Conservation (phyloP, 331 rosid genomes). For the Phaseolus coccineus region DNA sequence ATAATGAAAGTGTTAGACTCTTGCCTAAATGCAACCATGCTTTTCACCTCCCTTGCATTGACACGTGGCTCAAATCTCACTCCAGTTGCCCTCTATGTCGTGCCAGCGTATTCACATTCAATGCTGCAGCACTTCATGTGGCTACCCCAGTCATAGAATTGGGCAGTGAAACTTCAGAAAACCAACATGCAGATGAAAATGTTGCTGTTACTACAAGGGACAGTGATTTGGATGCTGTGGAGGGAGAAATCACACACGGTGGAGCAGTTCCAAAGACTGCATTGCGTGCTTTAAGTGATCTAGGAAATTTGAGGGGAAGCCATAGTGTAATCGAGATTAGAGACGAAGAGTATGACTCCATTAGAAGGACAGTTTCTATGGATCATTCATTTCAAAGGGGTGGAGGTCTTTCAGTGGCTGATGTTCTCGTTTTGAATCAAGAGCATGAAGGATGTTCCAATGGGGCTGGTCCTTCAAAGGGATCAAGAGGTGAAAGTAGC, state of each 20-base stretch:
- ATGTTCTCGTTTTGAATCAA: constrained; percentile 54
- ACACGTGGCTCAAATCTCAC: constrained; percentile 85
- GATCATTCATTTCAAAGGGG: constrained; percentile 63
- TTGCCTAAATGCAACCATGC: constrained; percentile 85
- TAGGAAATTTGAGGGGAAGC: constrained; percentile 69
- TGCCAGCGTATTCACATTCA: constrained; percentile 55
- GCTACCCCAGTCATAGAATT: constrained; percentile 32
- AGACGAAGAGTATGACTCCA: constrained; percentile 57
- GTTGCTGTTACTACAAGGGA: constrained; percentile 38
- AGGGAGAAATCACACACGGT: constrained; percentile 43
- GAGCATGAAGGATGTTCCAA: constrained; percentile 57
- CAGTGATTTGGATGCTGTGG: constrained; percentile 42
- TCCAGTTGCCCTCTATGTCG: constrained; percentile 87
- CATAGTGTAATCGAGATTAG: constrained; percentile 66
- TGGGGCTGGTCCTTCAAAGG: constrained; percentile 69
- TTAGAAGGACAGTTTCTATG: constrained; percentile 83
- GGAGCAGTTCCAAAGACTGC: constrained; percentile 50
- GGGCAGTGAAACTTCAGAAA: constrained; percentile 38
- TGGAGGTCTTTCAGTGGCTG: constrained; percentile 52
- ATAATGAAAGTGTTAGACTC: constrained; percentile 65
- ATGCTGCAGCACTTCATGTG: constrained; percentile 39
- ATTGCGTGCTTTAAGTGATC: constrained; percentile 67
- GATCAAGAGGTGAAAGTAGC: constrained; percentile 52
- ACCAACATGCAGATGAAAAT: constrained; percentile 46
- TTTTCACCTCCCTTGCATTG: constrained; percentile 81